Conservation (phyloP, 495 filamentous ascomycete genomes). For the Pseudomonodictys pantanalensis region DNA sequence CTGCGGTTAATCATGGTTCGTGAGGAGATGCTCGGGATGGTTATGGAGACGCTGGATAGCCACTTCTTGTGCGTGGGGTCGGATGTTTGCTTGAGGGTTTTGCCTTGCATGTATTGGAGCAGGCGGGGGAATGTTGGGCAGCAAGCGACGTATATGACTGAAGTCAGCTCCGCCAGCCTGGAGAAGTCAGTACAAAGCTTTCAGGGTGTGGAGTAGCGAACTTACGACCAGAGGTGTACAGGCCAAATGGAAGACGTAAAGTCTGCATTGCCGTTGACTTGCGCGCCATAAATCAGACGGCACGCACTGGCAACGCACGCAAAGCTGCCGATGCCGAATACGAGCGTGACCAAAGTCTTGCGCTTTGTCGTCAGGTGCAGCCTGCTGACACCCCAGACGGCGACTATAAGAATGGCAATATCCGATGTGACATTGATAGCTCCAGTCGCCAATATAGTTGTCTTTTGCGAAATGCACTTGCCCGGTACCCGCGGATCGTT, state of each 20-base stretch:
- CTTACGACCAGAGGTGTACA: conserved; percentile 6
- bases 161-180: background rate
- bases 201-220: background rate
- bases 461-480: conserved; percentile 1
- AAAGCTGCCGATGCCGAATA: conserved; percentile 2
- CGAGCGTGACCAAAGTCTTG: background rate
- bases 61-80: no score
- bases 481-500: background rate
- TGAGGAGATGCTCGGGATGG: no score
- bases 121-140: background rate
- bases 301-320: background rate
- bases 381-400: background rate
- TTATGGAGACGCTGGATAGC: no score
- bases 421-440: conserved; percentile 5
- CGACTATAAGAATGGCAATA: background rate
- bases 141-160: background rate
- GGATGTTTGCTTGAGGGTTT: no score
- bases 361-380: background rate
- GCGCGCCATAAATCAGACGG: conserved; percentile 1
- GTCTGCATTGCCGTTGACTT: background rate
- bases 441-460: background rate
- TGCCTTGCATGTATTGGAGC: background rate
- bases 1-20: no score
- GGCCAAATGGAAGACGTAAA: conserved; percentile 1
- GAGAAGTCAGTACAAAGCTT: background rate